Percentiles rank a stretch among this genome's conserved stretches.
Conservation (phyloP, 345 rosid genomes). For the Populus pruinosa region DNA sequence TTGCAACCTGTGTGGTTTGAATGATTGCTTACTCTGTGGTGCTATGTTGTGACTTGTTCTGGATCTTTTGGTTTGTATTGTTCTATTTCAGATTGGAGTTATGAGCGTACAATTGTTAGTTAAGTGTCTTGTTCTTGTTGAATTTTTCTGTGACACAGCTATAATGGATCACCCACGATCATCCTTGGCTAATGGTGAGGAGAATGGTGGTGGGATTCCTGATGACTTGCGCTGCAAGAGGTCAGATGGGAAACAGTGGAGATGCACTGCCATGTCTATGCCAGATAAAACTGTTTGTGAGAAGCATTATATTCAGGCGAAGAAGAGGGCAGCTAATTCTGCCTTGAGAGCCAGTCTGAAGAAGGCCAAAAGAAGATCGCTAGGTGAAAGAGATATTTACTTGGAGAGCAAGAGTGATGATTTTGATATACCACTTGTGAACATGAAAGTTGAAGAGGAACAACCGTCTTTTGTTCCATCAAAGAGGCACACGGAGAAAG, state of each 20-base stretch:
- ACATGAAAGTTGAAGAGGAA: slow-evolving; percentile 43
- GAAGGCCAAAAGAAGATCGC: slow-evolving; percentile 64
- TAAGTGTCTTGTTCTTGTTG: not conserved
- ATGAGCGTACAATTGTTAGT: not conserved
- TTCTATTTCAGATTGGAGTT: slow-evolving; percentile 2
- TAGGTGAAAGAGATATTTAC: slow-evolving; percentile 54
- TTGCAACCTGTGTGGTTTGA: not conserved
- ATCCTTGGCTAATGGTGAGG: slow-evolving; percentile 57
- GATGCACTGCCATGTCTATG: slow-evolving; percentile 98
- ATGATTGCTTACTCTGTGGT: not conserved
- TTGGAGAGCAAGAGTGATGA: slow-evolving; percentile 75
- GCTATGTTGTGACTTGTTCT: not conserved
- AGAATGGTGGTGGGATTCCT: slow-evolving; percentile 65
- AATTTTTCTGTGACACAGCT: not conserved
- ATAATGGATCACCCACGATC: slow-evolving; percentile 56
- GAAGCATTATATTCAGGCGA: slow-evolving; percentile 93
- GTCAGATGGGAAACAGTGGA: slow-evolving; percentile 98
- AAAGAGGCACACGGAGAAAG: slow-evolving; percentile 51
- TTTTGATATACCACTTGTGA: slow-evolving; percentile 45
- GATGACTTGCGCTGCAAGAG: slow-evolving; percentile 97
- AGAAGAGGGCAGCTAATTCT: slow-evolving; percentile 92
- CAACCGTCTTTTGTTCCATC: slow-evolving; percentile 33
- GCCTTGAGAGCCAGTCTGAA: slow-evolving; percentile 78
- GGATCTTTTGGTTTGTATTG: not conserved
- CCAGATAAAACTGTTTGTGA: slow-evolving; percentile 97